Percentiles rank a stretch among this genome's conserved stretches.
These are phyloP conservation scores for Neurospora sp. DNA, from an alignment of 495 filamentous ascomycete species.

Conservation along the genomic window DNA sequence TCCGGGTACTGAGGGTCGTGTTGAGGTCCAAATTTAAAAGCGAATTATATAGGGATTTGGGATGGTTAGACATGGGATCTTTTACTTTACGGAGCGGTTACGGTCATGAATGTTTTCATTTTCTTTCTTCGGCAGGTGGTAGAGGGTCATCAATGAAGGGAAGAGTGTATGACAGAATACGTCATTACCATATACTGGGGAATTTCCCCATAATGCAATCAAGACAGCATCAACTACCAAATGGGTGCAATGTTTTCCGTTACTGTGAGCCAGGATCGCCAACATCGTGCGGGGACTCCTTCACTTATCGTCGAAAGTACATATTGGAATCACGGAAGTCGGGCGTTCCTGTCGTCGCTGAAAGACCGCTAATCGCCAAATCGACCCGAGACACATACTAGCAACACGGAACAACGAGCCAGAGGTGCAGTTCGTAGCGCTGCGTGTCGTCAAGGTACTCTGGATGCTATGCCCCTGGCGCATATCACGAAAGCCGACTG, in stretches of 20 bases:
- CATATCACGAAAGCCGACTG: not conserved
- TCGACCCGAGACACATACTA: not conserved
- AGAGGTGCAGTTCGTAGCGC: not conserved
- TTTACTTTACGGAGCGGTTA: not conserved
- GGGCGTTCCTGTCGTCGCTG: not conserved
- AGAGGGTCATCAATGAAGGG: not conserved
- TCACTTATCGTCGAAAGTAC: not conserved
- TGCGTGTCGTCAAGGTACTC: not conserved
- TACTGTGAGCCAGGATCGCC: not conserved
- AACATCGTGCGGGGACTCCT: not conserved
- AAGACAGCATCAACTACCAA: not conserved
- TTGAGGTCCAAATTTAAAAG: constrained; percentile 56
- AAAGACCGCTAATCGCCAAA: not conserved
- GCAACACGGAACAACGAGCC: not conserved
- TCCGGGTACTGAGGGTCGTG: constrained; percentile 75
- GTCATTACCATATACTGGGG: not conserved
- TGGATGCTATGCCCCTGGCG: not conserved
- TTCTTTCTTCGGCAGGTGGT: not conserved
- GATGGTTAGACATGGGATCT: not conserved
- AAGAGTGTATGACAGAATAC: not conserved
- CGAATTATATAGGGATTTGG: not conserved
- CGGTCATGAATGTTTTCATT: not conserved
- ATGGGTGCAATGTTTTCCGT: not conserved
- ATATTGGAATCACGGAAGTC: not conserved
- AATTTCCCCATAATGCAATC: not conserved